Percentiles rank a stretch among this genome's conserved stretches.
phyloP scores from a whole-genome alignment of 371 early-diverging fungal species.

The Mucor piriformis region DNA sequence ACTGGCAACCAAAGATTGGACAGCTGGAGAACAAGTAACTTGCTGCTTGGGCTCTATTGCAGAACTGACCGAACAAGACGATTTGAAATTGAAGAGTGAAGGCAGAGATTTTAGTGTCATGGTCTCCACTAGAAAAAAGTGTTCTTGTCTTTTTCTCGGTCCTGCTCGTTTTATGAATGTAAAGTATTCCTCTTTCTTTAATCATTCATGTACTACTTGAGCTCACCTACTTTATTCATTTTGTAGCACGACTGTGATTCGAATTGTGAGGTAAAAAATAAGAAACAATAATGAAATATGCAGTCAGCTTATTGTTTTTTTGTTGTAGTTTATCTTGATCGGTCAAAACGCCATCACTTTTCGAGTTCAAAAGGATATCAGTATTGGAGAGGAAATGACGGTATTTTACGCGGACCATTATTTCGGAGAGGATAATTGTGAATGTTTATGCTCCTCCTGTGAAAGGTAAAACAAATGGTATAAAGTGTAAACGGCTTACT shows the following conservation, averaged over 20 bases:
- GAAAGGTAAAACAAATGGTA: conserved; percentile 64
- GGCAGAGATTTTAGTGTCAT: conserved; percentile 86
- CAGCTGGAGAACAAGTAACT: conserved; percentile 69
- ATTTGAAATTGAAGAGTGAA: conserved; percentile 59
- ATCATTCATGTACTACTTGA: no score
- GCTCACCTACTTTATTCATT: not conserved
- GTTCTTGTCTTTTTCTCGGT: conserved; percentile 80
- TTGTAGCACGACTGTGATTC: conserved; percentile 84
- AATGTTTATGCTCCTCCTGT: conserved; percentile 88
- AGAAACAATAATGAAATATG: not conserved
- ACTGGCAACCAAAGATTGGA: conserved; percentile 72
- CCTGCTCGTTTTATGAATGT: conserved; percentile 91
- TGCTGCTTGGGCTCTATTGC: conserved; percentile 77
- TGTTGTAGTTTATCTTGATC: conserved; percentile 55
- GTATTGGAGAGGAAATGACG: conserved; percentile 85
- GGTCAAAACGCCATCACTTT: conserved; percentile 69
- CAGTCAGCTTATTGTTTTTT: no score
- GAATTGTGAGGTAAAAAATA: conserved; percentile 59
- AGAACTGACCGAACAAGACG: conserved; percentile 65
- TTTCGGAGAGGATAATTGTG: conserved; percentile 83
- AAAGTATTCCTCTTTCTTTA: conserved; percentile 8
- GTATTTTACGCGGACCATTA: conserved; percentile 84
- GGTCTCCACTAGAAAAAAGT: conserved; percentile 65
- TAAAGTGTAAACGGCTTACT: no score
- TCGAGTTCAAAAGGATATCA: conserved; percentile 70